Percentiles rank a stretch among this genome's conserved stretches.
Evolutionary conservation across 805 yeast species (phyloP).

Genomic region (Ogataea haglerorum): DNA sequence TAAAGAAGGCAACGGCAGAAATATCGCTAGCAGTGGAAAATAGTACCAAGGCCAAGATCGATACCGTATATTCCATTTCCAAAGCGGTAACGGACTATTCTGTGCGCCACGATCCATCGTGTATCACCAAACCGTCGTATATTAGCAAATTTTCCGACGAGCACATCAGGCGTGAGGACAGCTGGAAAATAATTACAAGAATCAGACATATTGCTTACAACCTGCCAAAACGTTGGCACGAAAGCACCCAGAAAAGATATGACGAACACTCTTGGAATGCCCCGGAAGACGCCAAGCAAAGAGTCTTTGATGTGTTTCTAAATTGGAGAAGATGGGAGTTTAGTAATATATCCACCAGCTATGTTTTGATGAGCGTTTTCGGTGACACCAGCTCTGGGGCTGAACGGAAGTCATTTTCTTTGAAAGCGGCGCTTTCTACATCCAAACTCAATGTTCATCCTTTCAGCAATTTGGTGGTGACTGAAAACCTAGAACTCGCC

Average conservation of each 20-base stretch:
- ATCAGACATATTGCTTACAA: conserved; percentile 67
- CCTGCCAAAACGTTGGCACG: conserved; percentile 54
- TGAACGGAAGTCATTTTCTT: conserved; percentile 1
- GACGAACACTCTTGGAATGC: conserved; percentile 37
- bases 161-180: conserved; percentile 75
- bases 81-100: conserved; percentile 38
- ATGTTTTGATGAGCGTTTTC: conserved; percentile 52
- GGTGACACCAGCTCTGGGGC: conserved; percentile 15
- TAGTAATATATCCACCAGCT: conserved; percentile 53
- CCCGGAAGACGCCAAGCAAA: conserved; percentile 50
- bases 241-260: conserved; percentile 32
- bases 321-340: conserved; percentile 95
- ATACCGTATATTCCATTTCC: conserved; percentile 41
- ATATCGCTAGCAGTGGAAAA: conserved; percentile 17
- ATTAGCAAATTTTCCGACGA: conserved; percentile 65
- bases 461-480: conserved; percentile 17
- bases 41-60: conserved; percentile 29
- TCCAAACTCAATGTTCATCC: conserved; percentile 22
- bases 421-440: conserved; percentile 11
- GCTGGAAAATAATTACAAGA: conserved; percentile 84
- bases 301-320: conserved; percentile 57
- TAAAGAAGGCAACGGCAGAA: conserved; percentile 12
- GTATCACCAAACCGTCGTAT: conserved; percentile 84
- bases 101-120: conserved; percentile 82
- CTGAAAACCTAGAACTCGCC: conserved; percentile 15